Evolutionary conservation across 169 alveolate species (phyloP).

Genomic region (Plasmodium falciparum): DNA sequence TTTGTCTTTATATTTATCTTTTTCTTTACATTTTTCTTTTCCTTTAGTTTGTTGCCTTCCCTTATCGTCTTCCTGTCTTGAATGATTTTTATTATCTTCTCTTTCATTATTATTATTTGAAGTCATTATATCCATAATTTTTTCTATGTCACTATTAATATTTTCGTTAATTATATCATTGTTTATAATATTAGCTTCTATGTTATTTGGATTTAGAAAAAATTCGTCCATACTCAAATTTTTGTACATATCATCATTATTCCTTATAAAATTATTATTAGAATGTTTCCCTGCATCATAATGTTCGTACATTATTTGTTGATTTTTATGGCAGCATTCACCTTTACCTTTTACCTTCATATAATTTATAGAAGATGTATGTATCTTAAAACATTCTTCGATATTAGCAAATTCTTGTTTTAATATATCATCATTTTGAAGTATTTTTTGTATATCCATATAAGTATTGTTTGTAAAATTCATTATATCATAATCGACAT

Average conservation of each 20-base stretch:
- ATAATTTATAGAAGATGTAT: not conserved
- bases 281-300: too few relatives aligned
- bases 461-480: constrained; percentile 49
- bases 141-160: constrained; percentile 37
- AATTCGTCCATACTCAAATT: constrained; percentile 25
- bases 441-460: constrained; percentile 52
- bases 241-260: constrained; percentile 13
- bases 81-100: not conserved
- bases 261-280: constrained; percentile 9
- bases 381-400: constrained; percentile 31
- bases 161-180: constrained; percentile 32
- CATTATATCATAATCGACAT: constrained; percentile 35
- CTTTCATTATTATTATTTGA: constrained; percentile 23
- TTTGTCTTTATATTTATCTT: not conserved
- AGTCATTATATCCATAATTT: constrained; percentile 70
- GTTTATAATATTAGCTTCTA: constrained; percentile 23
- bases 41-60: not conserved
- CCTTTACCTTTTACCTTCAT: constrained; percentile 10
- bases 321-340: too few relatives aligned
- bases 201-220: constrained; percentile 6
- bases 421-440: constrained; percentile 53
- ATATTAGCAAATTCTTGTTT: constrained; percentile 47
- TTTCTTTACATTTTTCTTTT: not conserved
- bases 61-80: not conserved
- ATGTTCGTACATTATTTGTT: too few relatives aligned